A percentile compares a stretch with the other conserved stretches of the same genome.
These are phyloP conservation scores for Umbelopsis sp. DNA, from an alignment of 192 early-diverging fungal species.

Conservation along the genomic window DNA sequence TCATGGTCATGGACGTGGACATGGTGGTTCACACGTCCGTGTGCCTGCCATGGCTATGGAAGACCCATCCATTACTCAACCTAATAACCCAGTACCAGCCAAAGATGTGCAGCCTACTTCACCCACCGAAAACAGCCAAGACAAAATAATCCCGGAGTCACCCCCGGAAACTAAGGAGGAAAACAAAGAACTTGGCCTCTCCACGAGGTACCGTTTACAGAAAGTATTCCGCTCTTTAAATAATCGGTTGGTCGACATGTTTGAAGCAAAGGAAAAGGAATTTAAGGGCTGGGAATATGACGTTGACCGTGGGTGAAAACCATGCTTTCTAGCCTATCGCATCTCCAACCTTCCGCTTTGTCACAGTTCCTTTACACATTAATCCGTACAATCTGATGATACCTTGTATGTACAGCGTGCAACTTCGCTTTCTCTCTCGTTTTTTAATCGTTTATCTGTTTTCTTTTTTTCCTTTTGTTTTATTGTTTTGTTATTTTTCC, in stretches of 20 bases:
- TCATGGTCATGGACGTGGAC: conserved; percentile 18
- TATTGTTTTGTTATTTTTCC: not conserved
- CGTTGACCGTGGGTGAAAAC: conserved; percentile 48
- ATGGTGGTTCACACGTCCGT: not conserved
- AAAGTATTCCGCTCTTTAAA: conserved; percentile 50
- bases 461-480: not conserved
- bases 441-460: too few species aligned
- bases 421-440: not conserved
- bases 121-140: not conserved
- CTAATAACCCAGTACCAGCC: not conserved
- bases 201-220: conserved; percentile 49
- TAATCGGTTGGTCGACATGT: conserved; percentile 44
- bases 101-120: not conserved
- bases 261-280: conserved; percentile 43
- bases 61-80: not conserved
- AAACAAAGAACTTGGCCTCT: conserved; percentile 31
- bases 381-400: conserved; percentile 5
- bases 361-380: not conserved
- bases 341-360: not conserved
- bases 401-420: conserved; percentile 10
- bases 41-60: conserved; percentile 33
- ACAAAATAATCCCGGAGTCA: not conserved
- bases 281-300: conserved; percentile 57
- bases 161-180: not conserved
- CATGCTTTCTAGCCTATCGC: not conserved